Evolutionary conservation across 2,329 filamentous ascomycete genomes (phyloP).

Genomic region (Didymella lethalis): DNA sequence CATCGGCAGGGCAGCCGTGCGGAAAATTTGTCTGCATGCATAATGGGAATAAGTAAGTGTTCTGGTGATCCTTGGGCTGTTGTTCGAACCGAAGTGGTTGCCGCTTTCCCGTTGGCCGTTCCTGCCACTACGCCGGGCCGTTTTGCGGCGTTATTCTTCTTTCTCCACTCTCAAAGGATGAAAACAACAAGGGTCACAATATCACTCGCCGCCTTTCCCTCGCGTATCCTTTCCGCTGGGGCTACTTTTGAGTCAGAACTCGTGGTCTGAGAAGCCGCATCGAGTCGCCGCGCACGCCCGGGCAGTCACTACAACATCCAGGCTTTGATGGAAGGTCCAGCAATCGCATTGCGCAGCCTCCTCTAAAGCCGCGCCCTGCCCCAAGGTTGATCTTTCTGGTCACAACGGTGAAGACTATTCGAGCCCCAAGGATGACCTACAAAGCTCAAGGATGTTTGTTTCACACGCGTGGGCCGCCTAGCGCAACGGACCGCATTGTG

Average conservation of each 20-base stretch:
- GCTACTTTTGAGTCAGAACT: slow-evolving; percentile 5
- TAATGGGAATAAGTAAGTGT: slow-evolving; percentile 6
- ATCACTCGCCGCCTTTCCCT: slow-evolving; percentile 7
- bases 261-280: not conserved
- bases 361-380: not conserved
- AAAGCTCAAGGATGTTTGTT: slow-evolving; percentile 1
- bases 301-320: not conserved
- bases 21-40: slow-evolving; percentile 7
- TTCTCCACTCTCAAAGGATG: slow-evolving; percentile 13
- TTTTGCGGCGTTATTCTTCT: not conserved
- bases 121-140: slow-evolving; percentile 5
- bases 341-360: not conserved
- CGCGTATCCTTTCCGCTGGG: slow-evolving; percentile 1
- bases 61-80: slow-evolving; percentile 12
- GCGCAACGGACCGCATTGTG: slow-evolving; percentile 7
- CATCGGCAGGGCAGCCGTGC: slow-evolving; percentile 5
- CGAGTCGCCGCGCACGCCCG: not conserved
- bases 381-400: not conserved
- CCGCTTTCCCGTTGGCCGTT: slow-evolving; percentile 10
- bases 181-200: slow-evolving; percentile 1
- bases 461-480: slow-evolving; percentile 11
- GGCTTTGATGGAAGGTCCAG: not conserved
- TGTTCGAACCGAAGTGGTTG: slow-evolving; percentile 1
- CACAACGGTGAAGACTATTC: not conserved
- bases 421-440: too few relatives aligned